phyloP scores from a whole-genome alignment of 1,284 basidiomycete genomes.

The Leccinum ponderosum region DNA sequence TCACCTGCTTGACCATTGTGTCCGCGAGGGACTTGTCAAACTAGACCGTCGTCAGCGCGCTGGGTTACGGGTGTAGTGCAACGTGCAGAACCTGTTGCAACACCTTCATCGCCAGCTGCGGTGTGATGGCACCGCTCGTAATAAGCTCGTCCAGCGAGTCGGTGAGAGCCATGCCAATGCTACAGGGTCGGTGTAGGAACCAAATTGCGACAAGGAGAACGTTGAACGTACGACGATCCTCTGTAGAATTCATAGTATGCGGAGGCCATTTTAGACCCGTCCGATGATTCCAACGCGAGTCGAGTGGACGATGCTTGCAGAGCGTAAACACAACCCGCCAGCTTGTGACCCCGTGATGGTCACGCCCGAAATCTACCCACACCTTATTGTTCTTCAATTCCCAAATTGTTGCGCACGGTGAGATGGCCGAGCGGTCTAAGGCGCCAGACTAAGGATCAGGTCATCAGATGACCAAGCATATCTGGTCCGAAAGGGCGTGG shows the following conservation, averaged over 20 bases:
- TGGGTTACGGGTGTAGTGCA: neutral
- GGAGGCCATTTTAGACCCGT: slow-evolving; percentile 55
- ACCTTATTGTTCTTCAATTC: neutral
- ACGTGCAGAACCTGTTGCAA: slow-evolving; percentile 76
- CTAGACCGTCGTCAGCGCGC: slow-evolving; percentile 42
- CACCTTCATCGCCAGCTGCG: slow-evolving; percentile 97
- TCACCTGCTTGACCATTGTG: slow-evolving; percentile 87
- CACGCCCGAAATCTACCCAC: slow-evolving; percentile 4
- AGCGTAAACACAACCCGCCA: neutral
- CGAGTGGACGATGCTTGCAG: slow-evolving; percentile 11
- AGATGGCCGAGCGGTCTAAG: slow-evolving; percentile 57
- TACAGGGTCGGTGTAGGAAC: slow-evolving; percentile 35
- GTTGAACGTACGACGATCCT: slow-evolving; percentile 74
- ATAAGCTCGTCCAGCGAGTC: slow-evolving; percentile 99
- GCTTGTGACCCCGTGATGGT: slow-evolving; percentile 26
- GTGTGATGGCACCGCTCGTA: slow-evolving; percentile 94
- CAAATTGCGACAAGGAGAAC: slow-evolving; percentile 5
- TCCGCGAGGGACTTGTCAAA: slow-evolving; percentile 92
- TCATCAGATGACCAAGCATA: slow-evolving; percentile 38
- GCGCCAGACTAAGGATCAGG: slow-evolving; percentile 63
- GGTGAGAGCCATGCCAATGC: slow-evolving; percentile 97
- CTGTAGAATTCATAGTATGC: slow-evolving; percentile 93
- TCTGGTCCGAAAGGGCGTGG: slow-evolving; percentile 65
- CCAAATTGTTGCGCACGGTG: neutral
- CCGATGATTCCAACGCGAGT: slow-evolving; percentile 9